These are phyloP conservation scores for Rhizoctonia solani DNA, from an alignment of 1,284 basidiomycete species.

Conservation along the genomic window DNA sequence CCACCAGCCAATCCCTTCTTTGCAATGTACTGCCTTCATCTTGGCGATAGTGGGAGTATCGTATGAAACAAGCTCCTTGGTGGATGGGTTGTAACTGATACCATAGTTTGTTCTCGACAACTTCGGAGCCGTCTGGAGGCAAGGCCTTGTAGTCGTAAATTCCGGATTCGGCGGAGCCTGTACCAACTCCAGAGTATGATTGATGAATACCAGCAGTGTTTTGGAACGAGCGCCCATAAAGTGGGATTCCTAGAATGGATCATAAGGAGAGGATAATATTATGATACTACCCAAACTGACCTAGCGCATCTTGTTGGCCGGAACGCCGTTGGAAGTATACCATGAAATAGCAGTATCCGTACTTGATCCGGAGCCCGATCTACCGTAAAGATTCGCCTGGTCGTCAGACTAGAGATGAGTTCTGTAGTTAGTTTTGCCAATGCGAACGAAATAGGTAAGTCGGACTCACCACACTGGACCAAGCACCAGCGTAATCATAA, in stretches of 20 bases:
- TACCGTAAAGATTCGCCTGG: conserved; percentile 81
- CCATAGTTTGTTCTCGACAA: conserved; percentile 6
- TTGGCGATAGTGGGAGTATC: conserved; percentile 75
- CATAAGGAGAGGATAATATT: conserved; percentile 26
- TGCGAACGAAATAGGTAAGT: background rate
- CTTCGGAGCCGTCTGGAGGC: conserved; percentile 53
- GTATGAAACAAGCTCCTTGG: conserved; percentile 72
- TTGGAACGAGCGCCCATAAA: conserved; percentile 81
- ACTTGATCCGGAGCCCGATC: conserved; percentile 60
- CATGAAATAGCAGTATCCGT: conserved; percentile 73
- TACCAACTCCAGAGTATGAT: conserved; percentile 76
- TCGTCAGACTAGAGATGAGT: conserved; percentile 56
- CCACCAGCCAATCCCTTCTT: conserved; percentile 69
- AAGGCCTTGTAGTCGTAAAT: conserved; percentile 76
- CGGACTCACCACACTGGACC: conserved; percentile 52
- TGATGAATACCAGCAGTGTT: conserved; percentile 68
- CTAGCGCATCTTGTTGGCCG: conserved; percentile 72
- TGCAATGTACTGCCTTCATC: conserved; percentile 76
- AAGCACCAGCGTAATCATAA: conserved; percentile 77
- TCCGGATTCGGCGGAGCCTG: conserved; percentile 53
- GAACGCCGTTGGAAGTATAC: conserved; percentile 71
- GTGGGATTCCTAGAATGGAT: conserved; percentile 66
- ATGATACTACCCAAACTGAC: conserved; percentile 47
- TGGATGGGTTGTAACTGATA: conserved; percentile 53
- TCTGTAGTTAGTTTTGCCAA: background rate